A percentile compares a stretch with the other conserved stretches of the same genome.
These are phyloP conservation scores for Uronychia setigera DNA, from an alignment of 73 alveolate species.

Conservation along the genomic window DNA sequence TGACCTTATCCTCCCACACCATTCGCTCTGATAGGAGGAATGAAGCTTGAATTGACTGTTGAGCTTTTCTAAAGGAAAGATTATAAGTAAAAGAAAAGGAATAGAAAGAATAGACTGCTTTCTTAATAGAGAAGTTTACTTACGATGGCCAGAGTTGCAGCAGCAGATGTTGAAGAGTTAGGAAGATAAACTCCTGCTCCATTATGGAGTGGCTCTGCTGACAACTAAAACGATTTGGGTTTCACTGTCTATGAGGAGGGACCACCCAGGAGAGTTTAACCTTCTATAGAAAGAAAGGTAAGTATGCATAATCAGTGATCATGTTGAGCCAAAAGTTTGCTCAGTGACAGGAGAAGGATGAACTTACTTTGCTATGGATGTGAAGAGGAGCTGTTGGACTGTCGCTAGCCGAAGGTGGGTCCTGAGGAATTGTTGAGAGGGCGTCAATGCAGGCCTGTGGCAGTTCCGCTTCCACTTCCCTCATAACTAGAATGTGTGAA, in stretches of 20 bases:
- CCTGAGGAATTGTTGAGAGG: not conserved
- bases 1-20: not conserved
- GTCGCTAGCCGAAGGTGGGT: not conserved
- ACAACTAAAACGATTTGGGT: not conserved
- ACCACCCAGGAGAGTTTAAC: not conserved
- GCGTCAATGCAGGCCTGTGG: not conserved
- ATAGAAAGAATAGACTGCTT: not conserved
- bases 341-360: not conserved
- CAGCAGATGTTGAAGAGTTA: not conserved
- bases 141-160: not conserved
- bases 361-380: not conserved
- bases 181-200: not conserved
- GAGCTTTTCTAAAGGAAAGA: not conserved
- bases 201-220: not conserved
- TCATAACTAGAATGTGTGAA: not conserved
- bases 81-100: not conserved
- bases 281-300: not conserved
- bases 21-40: not conserved
- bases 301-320: not conserved
- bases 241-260: not conserved
- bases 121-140: not conserved
- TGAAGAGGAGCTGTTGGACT: not conserved
- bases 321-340: not conserved
- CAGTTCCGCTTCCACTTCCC: not conserved
- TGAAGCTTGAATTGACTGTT: not conserved